Evolutionary conservation across 2,329 filamentous ascomycete genomes (phyloP), one percentile per base, ranked within the genome.

Genomic region (Nemania sp.): DNA sequence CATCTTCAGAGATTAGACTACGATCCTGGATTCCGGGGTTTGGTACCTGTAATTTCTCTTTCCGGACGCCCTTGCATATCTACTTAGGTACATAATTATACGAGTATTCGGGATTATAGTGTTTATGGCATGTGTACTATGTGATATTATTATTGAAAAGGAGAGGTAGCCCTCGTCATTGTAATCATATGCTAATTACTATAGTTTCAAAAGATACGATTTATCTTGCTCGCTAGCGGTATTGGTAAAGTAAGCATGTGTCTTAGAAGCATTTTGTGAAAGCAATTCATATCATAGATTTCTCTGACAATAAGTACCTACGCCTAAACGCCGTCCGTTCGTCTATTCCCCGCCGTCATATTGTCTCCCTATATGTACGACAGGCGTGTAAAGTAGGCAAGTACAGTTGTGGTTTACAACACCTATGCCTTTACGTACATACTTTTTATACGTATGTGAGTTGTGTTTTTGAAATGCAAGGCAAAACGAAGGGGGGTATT

Each of bases 371-470:
- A 27, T 29, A 53, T 61, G 32, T 43, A 32, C 32, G 13, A 24
- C 24, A 43, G 45, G 47, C 29, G 35, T 49, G 41, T 64, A 35
- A 38, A 22, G 15, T 47, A 35, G n/a, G 18, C 47, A 43, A 18
- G 29, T 51, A 5, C n/a, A 35, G 22, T 5, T n/a, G 32, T 27
- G 18, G 51, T 11, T 2, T 45, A 38, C 15, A 22, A 24, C 5
- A 32, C 24, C 20, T 15, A 15, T 20, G 10, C 22, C 43, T 57
- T 53, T 20, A 57, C 26, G 49, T 56, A 62, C 22, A 22, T 20
- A 32, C 13, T 41, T 45, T 58, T 49, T 57, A 66, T 62, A 45
- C 57, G 26, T 43, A 8, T 49, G 41, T 20, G n/a, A n/a, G 29
- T 11, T 7, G 22, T 49, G 6, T 5, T n/a, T 57, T 27, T 38